A percentile compares a stretch with the other conserved stretches of the same genome.
Conservation (phyloP, 108 stramenopile genomes). For the Pseudonitzschia pungens region DNA sequence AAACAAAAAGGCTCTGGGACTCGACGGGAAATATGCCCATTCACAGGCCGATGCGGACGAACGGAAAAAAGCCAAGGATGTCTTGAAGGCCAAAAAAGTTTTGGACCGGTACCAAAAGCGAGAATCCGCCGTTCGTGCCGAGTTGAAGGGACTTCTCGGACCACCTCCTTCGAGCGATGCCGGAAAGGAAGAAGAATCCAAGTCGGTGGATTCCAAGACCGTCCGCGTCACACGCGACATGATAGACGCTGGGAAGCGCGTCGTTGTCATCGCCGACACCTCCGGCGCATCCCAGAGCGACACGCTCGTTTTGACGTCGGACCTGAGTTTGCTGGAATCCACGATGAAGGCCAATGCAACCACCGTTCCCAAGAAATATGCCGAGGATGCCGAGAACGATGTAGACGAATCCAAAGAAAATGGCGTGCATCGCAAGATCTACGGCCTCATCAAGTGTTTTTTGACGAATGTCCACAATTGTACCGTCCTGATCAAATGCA, state of each 20-base stretch:
- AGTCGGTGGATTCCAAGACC: slow-evolving; percentile 28
- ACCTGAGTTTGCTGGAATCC: slow-evolving; percentile 78
- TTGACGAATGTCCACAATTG: slow-evolving; percentile 76
- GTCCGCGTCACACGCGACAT: slow-evolving; percentile 69
- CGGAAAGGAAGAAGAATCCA: slow-evolving; percentile 38
- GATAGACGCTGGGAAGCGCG: slow-evolving; percentile 80
- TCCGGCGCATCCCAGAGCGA: slow-evolving; percentile 50
- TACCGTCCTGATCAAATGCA: slow-evolving; percentile 77
- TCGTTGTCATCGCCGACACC: slow-evolving; percentile 62
- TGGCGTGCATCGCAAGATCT: slow-evolving; percentile 30
- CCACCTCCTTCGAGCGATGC: slow-evolving; percentile 30
- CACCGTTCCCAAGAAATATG: slow-evolving; percentile 58
- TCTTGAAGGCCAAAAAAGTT: slow-evolving; percentile 52
- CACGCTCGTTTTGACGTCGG: slow-evolving; percentile 76
- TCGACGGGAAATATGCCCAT: slow-evolving; percentile 75
- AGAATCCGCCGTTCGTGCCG: slow-evolving; percentile 54
- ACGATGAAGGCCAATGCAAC: slow-evolving; percentile 52
- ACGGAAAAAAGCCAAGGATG: slow-evolving; percentile 64
- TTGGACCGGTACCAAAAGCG: slow-evolving; percentile 71
- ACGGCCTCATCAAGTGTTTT: slow-evolving; percentile 73
- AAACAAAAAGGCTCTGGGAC: slow-evolving; percentile 51
- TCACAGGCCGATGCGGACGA: slow-evolving; percentile 78
- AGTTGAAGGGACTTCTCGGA: slow-evolving; percentile 46
- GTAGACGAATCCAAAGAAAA: slow-evolving; percentile 13
- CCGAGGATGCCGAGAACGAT: slow-evolving; percentile 75